Base-by-base conservation (phyloP, 2,329 filamentous ascomycete genomes). In the Cladosporium sp. region DNA sequence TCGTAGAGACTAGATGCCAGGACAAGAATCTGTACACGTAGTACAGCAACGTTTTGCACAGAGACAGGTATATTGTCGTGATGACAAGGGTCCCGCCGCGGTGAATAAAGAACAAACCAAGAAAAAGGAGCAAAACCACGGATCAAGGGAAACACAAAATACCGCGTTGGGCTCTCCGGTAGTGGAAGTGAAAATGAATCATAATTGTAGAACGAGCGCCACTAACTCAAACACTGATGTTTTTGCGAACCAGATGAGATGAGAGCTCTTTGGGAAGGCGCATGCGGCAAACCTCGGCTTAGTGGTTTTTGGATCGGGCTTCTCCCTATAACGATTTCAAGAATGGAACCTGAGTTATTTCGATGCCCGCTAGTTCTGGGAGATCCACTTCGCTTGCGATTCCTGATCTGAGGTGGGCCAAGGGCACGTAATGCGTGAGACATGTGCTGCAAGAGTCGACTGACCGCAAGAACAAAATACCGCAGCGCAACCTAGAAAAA, bases 241-340 rank as follows among this genome's bases (percentile, higher is more conserved):
- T 46, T 46, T 23, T 10, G 11, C 8, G 5, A 21, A 16, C 39
- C 8, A 8, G 11, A 46, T 11, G 39, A 21, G 8, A 46, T 23
- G 39, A 11, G n/a, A 46, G 18, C 39, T 46, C 39, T 46, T 46
- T 46, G 39, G 39, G 39, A 46, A 46, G 39, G 39, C 39, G 39
- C 39, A 46, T 3, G 39, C 39, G 39, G 39, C 39, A 46, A 46
- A n/a, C 39, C 39, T 46, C 39, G 39, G 39, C 39, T 46, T 46
- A 46, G n/a, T 46, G 39, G 39, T 21, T 46, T 5, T 46, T 46
- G n/a, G 39, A n/a, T 8, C n/a, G n/a, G 39, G n/a, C 39, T 46
- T 46, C 32, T 57, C 53, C 14, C n/a, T 57, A 57, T 57, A 57
- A 57, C 54, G 21, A 39, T 18, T 39, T 39, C 26, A 57, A 49